Evolutionary conservation across 306 rosid species (phyloP).

Genomic region (Rosa chinensis): DNA sequence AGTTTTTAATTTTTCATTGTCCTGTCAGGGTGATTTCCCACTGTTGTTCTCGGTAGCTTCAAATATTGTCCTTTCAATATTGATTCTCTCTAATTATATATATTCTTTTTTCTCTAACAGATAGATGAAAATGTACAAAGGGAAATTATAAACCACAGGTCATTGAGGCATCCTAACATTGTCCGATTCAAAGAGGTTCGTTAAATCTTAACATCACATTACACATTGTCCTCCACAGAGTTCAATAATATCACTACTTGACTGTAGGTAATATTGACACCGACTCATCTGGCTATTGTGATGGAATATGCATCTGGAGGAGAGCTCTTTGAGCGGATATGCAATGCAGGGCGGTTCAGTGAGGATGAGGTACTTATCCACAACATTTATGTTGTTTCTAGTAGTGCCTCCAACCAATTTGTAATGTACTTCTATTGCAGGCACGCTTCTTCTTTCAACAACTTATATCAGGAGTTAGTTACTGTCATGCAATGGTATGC

Average conservation of each 20-base stretch:
- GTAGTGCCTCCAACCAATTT: constrained; percentile 12
- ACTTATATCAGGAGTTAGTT: constrained; percentile 96
- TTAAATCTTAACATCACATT: constrained; percentile 14
- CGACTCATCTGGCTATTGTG: constrained; percentile 83
- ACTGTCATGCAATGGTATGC: constrained; percentile 85
- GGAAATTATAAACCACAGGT: constrained; percentile 94
- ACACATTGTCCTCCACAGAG: constrained; percentile 5
- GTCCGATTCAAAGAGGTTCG: constrained; percentile 93
- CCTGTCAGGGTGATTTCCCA: constrained; percentile 9
- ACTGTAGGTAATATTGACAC: constrained; percentile 80
- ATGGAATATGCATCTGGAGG: constrained; percentile 99
- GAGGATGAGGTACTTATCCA: constrained; percentile 78
- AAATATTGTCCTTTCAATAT: not conserved
- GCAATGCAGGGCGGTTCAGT: constrained; percentile 97
- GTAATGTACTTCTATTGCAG: constrained; percentile 45
- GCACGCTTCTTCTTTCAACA: constrained; percentile 98
- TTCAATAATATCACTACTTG: constrained; percentile 19
- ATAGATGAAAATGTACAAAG: constrained; percentile 97
- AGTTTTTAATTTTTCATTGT: not conserved
- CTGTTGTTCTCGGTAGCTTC: not conserved
- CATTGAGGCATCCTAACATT: constrained; percentile 93
- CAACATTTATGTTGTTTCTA: constrained; percentile 18
- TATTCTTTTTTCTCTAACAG: constrained; percentile 42
- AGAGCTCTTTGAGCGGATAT: constrained; percentile 91
- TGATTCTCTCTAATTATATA: constrained; percentile 18